Evolutionary conservation across 164 flowering plant genomes (phyloP), one percentile per base, ranked within the genome.

Genomic region (Stephania yunnanensis): DNA sequence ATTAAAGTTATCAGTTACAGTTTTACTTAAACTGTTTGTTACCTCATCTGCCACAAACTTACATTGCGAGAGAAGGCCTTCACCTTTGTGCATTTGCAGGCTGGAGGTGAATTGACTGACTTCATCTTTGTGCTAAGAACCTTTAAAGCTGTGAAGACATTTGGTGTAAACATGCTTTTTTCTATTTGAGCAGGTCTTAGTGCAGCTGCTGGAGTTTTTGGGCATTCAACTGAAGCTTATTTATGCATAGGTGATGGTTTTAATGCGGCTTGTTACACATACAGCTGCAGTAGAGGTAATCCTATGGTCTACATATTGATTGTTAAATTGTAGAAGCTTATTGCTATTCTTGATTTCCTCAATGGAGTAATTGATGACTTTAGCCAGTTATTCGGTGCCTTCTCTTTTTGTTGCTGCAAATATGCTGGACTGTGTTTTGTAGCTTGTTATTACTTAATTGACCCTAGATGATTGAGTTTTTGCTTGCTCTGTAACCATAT

Each of bases 211-310:
- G 99, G 97, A 44, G 73, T 77, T 78, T 71, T 90, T 74, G 99
- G 99, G 68, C 88, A 97, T 48, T 83, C 91, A 73, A 94, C 84
- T 77, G 98, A 89, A 87, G 98, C 98, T 77, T 95, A 87, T 83
- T 11, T 95, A 31, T 87, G 97, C 52, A 97, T 93, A 73, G 98
- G 99, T 71, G 85, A 89, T 85, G 90, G 94, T 82, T 97, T 97
- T 75, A 88, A 78, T 85, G 94, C 92, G 70, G 95, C 99, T 78
- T 95, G 99, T 81, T 93, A 92, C 77, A 92, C 99, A 20, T 95
- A 95, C 81, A 95, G 98, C 85, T 91, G 97, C 82, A 93, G 98
- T 74, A 93, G 93, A 93, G 99, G 99, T 91, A 84, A 55, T 55
- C 63, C 63, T 55, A 44, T 1, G 58, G 72, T 74, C 36, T 71